Evolutionary conservation across 75 land plant genomes (phyloP).

Genomic region (Sequoiadendron giganteum): DNA sequence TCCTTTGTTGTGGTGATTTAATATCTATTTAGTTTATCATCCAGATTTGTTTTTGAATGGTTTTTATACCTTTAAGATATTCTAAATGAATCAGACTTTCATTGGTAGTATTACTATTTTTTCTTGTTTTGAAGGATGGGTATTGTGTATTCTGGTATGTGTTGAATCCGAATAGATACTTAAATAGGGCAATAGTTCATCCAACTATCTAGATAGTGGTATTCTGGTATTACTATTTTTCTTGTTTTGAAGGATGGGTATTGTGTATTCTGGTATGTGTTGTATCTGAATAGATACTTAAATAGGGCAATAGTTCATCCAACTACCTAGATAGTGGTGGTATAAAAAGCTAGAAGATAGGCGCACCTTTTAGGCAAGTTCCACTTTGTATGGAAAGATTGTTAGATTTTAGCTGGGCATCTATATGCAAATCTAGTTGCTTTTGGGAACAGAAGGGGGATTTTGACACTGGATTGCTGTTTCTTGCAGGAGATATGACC

Average conservation of each 20-base stretch:
- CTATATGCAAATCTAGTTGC: too few species aligned
- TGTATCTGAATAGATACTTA: not conserved
- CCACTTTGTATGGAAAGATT: not conserved
- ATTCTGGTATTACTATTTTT: too few species aligned
- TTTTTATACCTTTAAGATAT: too few species aligned
- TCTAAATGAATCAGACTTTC: constrained; percentile 18
- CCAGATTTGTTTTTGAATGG: too few species aligned
- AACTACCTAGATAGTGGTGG: not conserved
- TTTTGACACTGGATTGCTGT: too few species aligned
- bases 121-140: not conserved
- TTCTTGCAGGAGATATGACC: too few species aligned
- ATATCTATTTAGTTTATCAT: too few species aligned
- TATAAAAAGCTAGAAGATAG: not conserved
- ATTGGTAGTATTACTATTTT: not conserved
- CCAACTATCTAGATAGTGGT: not conserved
- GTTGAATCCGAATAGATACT: not conserved
- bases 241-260: too few species aligned
- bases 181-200: not conserved
- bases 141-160: not conserved
- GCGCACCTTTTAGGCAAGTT: not conserved
- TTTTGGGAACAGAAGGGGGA: too few species aligned
- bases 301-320: not conserved
- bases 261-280: too few species aligned
- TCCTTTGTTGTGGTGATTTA: too few species aligned
- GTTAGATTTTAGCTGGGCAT: not conserved